Conservation (phyloP, 192 early-diverging fungal species). For the Podila verticillata region DNA sequence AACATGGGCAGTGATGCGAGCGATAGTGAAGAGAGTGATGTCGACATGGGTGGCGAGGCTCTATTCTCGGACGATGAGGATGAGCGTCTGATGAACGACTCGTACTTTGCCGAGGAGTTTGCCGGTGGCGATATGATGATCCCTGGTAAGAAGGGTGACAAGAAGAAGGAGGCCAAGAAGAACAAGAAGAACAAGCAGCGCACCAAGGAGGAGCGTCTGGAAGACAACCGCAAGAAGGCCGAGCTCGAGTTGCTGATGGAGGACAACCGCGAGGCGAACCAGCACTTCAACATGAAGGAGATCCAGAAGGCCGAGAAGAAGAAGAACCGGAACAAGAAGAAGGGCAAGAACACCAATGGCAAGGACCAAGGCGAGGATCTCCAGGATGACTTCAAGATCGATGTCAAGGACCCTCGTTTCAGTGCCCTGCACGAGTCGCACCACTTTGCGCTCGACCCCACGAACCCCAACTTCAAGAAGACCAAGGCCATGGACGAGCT, state of each 20-base stretch:
- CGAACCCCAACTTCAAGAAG: conserved; percentile 92
- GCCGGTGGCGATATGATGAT: conserved; percentile 42
- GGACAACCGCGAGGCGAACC: conserved; percentile 64
- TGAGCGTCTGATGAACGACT: conserved; percentile 55
- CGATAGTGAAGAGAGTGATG: conserved; percentile 23
- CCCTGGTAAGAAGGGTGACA: conserved; percentile 36
- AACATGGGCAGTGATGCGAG: conserved; percentile 29
- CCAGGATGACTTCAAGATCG: conserved; percentile 88
- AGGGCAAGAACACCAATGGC: conserved; percentile 48
- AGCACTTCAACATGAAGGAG: conserved; percentile 91
- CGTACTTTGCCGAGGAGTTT: conserved; percentile 54
- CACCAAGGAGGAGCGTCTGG: conserved; percentile 63
- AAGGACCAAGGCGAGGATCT: conserved; percentile 61
- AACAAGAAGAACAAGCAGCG: conserved; percentile 62
- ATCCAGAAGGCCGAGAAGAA: conserved; percentile 87
- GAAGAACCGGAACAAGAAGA: conserved; percentile 63
- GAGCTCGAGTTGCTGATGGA: conserved; percentile 90
- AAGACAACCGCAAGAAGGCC: conserved; percentile 70
- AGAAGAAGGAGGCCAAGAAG: conserved; percentile 44
- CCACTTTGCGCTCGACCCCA: conserved; percentile 95
- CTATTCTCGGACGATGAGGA: conserved; percentile 68
- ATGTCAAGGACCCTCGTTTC: conserved; percentile 90
- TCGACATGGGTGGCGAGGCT: conserved; percentile 53
- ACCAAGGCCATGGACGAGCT: conserved; percentile 81
- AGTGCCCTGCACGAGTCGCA: conserved; percentile 79